Conservation (phyloP, 371 early-diverging fungal species). For the Rhizopus microsporus region DNA sequence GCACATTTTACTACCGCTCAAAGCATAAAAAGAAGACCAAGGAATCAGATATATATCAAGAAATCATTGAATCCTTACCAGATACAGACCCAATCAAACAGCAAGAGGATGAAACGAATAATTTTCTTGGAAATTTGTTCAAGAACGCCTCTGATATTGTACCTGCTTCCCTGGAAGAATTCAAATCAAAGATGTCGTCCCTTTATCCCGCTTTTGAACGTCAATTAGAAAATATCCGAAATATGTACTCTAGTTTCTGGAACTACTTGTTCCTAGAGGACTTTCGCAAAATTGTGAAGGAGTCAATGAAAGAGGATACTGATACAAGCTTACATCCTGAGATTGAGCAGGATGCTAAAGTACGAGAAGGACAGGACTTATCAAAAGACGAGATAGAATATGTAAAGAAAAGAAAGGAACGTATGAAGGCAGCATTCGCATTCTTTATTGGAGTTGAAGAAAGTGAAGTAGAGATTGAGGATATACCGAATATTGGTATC, state of each 20-base stretch:
- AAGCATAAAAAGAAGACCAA: constrained; percentile 2
- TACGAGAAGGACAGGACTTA: constrained; percentile 43
- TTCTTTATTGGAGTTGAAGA: constrained; percentile 67
- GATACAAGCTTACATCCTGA: constrained; percentile 31
- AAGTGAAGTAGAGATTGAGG: constrained; percentile 55
- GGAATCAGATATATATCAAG: constrained; percentile 12
- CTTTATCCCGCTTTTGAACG: constrained; percentile 29
- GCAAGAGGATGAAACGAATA: neutral
- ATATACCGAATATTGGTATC: constrained; percentile 68
- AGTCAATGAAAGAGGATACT: constrained; percentile 25
- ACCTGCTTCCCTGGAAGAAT: constrained; percentile 24
- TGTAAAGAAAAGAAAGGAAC: constrained; percentile 43
- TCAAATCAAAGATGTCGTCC: constrained; percentile 20
- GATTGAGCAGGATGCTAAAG: constrained; percentile 33
- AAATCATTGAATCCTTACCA: constrained; percentile 19
- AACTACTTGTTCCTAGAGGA: constrained; percentile 39
- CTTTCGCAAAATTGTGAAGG: constrained; percentile 30
- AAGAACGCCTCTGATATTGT: constrained; percentile 4
- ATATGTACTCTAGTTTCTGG: constrained; percentile 39
- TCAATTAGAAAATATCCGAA: constrained; percentile 27
- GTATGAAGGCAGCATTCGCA: constrained; percentile 62
- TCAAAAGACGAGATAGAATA: constrained; percentile 54
- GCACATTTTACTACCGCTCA: constrained; percentile 15
- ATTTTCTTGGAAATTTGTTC: constrained; percentile 18
- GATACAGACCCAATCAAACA: neutral